Evolutionary conservation across 495 filamentous ascomycete species (phyloP).

Genomic region (Penicillium lividum): DNA sequence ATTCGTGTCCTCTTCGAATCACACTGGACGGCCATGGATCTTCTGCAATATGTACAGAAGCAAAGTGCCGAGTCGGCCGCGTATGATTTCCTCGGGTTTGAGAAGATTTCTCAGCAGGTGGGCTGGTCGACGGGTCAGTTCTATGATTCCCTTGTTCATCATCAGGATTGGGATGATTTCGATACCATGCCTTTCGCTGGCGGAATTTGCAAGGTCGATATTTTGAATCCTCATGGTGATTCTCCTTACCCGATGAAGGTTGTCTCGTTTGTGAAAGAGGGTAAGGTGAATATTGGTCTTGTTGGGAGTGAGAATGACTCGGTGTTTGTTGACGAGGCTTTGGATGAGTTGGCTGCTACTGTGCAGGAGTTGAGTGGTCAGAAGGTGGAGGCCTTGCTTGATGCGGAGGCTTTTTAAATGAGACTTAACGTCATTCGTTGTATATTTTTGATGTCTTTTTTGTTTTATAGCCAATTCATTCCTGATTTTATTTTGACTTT

Average conservation of each 20-base stretch:
- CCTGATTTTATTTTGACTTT: background rate
- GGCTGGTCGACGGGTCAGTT: constrained; percentile 22
- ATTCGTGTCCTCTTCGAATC: constrained; percentile 34
- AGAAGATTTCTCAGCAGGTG: constrained; percentile 28
- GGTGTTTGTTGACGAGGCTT: constrained; percentile 26
- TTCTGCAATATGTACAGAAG: constrained; percentile 35
- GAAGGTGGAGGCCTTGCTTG: constrained; percentile 14
- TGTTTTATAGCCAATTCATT: background rate
- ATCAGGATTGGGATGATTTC: constrained; percentile 41
- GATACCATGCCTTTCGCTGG: constrained; percentile 45
- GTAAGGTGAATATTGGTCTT: constrained; percentile 36
- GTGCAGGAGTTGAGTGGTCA: constrained; percentile 26
- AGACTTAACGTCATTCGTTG: background rate
- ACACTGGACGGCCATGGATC: constrained; percentile 36
- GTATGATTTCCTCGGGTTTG: constrained; percentile 34
- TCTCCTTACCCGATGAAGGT: constrained; percentile 38
- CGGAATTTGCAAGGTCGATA: constrained; percentile 34
- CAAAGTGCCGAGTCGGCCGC: constrained; percentile 32
- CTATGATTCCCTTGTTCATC: constrained; percentile 38
- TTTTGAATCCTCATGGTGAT: constrained; percentile 41
- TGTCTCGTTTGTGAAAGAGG: constrained; percentile 38
- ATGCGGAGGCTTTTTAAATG: constrained; percentile 5
- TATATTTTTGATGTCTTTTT: background rate
- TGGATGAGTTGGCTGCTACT: constrained; percentile 31
- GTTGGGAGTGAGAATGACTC: constrained; percentile 36